phyloP scores from a whole-genome alignment of 345 rosid species.

The Psidium guajava region DNA sequence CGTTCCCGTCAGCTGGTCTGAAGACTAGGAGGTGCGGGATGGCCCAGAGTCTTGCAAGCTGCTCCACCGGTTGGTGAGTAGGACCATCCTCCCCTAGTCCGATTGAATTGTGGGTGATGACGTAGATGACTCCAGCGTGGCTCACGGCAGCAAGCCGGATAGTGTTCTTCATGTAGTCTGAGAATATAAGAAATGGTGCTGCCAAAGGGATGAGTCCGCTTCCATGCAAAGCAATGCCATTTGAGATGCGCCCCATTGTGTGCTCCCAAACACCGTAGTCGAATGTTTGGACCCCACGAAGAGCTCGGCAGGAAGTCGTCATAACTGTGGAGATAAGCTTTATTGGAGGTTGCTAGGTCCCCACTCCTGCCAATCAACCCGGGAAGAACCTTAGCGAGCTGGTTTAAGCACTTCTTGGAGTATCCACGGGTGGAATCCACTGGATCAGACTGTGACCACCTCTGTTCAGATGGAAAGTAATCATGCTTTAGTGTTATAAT shows the following conservation, averaged over 20 bases:
- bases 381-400: constrained; percentile 17
- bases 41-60: constrained; percentile 22
- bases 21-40: constrained; percentile 18
- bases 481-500: not conserved
- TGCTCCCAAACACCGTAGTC: constrained; percentile 22
- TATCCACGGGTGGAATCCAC: constrained; percentile 19
- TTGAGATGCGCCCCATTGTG: constrained; percentile 26
- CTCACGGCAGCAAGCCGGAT: constrained; percentile 23
- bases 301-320: constrained; percentile 7
- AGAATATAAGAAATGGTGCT: constrained; percentile 23
- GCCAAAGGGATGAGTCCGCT: constrained; percentile 15
- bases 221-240: constrained; percentile 24
- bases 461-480: constrained; percentile 1
- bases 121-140: constrained; percentile 21
- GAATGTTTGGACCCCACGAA: not conserved
- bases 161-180: constrained; percentile 25
- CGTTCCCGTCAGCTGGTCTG: constrained; percentile 27
- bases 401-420: constrained; percentile 19
- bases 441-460: constrained; percentile 8
- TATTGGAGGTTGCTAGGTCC: constrained; percentile 25
- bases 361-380: constrained; percentile 31
- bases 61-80: constrained; percentile 31
- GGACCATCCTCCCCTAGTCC: constrained; percentile 37
- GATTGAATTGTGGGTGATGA: constrained; percentile 27
- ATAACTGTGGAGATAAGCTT: constrained; percentile 8